A percentile compares a stretch with the other conserved stretches of the same genome.
Conservation (phyloP, 192 early-diverging fungal species). For the Cladochytrium replicatum region DNA sequence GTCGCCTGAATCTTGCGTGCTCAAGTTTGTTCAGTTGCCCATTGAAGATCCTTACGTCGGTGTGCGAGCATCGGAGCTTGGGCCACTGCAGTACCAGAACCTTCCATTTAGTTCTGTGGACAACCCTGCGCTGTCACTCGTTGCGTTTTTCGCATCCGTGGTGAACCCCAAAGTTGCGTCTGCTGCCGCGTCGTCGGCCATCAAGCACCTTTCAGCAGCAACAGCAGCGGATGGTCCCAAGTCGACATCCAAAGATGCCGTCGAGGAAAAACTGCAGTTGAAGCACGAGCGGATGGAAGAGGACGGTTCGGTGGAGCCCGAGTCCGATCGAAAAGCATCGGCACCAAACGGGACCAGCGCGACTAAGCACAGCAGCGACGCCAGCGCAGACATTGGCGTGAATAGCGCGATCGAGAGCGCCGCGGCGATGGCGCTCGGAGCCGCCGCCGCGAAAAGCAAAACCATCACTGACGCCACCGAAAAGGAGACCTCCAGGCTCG, state of each 20-base stretch:
- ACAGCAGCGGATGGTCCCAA: background rate
- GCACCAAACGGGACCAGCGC: background rate
- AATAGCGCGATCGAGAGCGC: constrained; percentile 54
- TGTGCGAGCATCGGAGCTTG: constrained; percentile 26
- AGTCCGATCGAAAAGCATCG: background rate
- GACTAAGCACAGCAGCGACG: constrained; percentile 4
- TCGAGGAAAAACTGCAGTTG: constrained; percentile 3
- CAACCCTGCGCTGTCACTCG: constrained; percentile 86
- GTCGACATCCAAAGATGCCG: constrained; percentile 4
- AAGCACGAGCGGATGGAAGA: constrained; percentile 1
- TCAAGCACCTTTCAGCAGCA: constrained; percentile 48
- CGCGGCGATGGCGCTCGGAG: constrained; percentile 77
- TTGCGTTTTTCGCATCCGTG: constrained; percentile 76
- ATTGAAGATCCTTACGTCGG: constrained; percentile 73
- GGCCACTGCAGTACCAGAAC: constrained; percentile 57
- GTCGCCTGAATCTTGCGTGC: constrained; percentile 82
- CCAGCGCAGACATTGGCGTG: constrained; percentile 5
- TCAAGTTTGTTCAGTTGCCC: constrained; percentile 79
- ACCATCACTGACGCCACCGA: constrained; percentile 75
- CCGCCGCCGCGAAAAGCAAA: constrained; percentile 86
- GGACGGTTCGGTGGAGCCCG: constrained; percentile 1
- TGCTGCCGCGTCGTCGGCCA: constrained; percentile 76
- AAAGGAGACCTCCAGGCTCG: constrained; percentile 70
- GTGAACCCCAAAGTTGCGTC: constrained; percentile 81
- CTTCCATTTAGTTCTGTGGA: constrained; percentile 70